Conservation (phyloP, 345 rosid species). For the Arabis alpina region DNA sequence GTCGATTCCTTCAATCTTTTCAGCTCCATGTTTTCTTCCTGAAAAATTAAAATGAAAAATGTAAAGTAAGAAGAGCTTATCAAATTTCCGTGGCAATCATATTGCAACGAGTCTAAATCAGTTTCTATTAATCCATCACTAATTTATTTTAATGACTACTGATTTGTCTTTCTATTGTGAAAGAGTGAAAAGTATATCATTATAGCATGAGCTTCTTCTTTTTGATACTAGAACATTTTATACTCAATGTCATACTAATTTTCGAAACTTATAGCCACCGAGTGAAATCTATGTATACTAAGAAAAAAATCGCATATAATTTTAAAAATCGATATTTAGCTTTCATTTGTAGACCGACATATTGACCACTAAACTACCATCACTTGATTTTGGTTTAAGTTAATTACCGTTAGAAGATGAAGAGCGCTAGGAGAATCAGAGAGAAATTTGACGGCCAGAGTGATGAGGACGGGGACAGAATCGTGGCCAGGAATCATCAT, state of each 20-base stretch:
- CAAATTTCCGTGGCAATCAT: slow-evolving; percentile 14
- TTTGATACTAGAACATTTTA: background rate
- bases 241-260: slow-evolving; percentile 1
- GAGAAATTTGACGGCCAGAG: slow-evolving; percentile 85
- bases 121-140: slow-evolving; percentile 3
- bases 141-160: background rate
- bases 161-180: slow-evolving; percentile 1
- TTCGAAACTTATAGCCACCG: background rate
- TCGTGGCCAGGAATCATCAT: slow-evolving; percentile 99
- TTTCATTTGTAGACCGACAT: background rate
- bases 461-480: slow-evolving; percentile 93
- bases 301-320: background rate
- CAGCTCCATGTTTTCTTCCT: slow-evolving; percentile 88
- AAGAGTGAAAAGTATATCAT: slow-evolving; percentile 20
- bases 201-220: background rate
- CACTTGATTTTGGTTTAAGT: background rate
- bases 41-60: background rate
- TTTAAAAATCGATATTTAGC: background rate
- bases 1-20: slow-evolving; percentile 64
- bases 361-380: background rate
- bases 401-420: slow-evolving; percentile 63
- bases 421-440: slow-evolving; percentile 84
- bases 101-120: slow-evolving; percentile 13
- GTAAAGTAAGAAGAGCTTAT: slow-evolving; percentile 1
- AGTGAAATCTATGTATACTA: background rate